Evolutionary conservation across 352 stramenopile genomes (phyloP), one percentile per base, ranked within the genome.

Genomic region (Phytophthora niederhauseri): DNA sequence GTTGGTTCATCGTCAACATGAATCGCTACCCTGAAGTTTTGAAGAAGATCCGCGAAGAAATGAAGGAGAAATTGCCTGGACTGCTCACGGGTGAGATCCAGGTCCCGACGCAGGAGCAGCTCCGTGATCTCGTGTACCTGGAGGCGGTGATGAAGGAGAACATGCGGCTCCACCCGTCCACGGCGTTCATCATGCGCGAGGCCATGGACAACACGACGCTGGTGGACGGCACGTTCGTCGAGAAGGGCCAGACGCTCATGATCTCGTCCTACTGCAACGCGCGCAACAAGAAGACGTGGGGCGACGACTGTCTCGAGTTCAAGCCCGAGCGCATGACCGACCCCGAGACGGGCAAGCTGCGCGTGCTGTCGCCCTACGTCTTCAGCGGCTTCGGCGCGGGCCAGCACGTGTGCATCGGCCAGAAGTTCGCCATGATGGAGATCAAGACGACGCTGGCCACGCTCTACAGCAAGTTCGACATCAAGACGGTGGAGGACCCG

Each of bases 1-100:
- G 62, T 20, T 96, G 88, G 88, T 82, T 92, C 36, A 72, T 92
- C 46, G 84, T 92, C 49, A 87, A 90, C 57, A 79, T 96, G 57
- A 77, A 75, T 31, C 66, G 70, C 9, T 70, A 92, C 41, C 86
- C 84, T 2, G 56, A 87, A 2, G 70, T 89, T 1, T 48, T 81
- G 14, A 43, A 65, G 7, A 88, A 87, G 53, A 89, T 91, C 50
- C 75, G 75, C 19, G 66, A 87, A 3, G 84, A 92, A 61, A 75
- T 91, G 22, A 71, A 78, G 20, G 68, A 68, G 49, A 85, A 84
- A 22, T 43, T 87, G 4, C 77, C 79, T 0, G 64, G 46, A 19
- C 51, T 85, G 6, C 19, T 73, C 11, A 73, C 57, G 2, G 72
- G 70, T 1, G 57, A 73, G 30, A 59, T 78, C 6, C 20, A 70